phyloP scores from a whole-genome alignment of 768 basidiomycete genomes.

The Kwoniella europaea region DNA sequence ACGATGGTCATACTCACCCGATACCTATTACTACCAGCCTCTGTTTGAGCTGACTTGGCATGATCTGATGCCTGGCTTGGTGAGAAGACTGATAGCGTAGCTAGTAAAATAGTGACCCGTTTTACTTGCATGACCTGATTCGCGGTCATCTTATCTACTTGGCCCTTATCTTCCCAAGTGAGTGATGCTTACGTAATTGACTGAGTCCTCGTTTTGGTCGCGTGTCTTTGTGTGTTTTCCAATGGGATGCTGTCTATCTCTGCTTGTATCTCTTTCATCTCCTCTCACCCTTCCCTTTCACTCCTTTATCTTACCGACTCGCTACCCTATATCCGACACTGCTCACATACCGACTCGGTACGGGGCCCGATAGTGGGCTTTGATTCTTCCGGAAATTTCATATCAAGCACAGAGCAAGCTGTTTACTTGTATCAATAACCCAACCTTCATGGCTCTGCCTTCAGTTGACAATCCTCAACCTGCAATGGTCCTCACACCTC shows the following conservation, averaged over 20 bases:
- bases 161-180: too few species aligned
- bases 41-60: neutral
- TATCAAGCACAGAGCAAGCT: neutral
- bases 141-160: too few species aligned
- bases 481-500: constrained; percentile 30
- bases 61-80: neutral
- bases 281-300: neutral
- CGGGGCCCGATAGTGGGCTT: neutral
- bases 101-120: too few species aligned
- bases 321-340: neutral
- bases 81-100: too few species aligned
- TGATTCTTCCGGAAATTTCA: neutral
- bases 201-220: neutral
- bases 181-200: too few species aligned
- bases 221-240: too few species aligned
- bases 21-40: neutral
- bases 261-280: neutral
- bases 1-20: constrained; percentile 20
- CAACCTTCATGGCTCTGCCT: neutral
- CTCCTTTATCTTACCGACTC: neutral
- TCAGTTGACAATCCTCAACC: neutral
- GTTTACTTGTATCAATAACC: neutral
- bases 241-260: neutral
- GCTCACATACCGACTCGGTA: neutral
- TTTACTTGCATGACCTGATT: too few species aligned